Conservation (phyloP, 1,284 basidiomycete genomes). For the Bjerkandera adusta region DNA sequence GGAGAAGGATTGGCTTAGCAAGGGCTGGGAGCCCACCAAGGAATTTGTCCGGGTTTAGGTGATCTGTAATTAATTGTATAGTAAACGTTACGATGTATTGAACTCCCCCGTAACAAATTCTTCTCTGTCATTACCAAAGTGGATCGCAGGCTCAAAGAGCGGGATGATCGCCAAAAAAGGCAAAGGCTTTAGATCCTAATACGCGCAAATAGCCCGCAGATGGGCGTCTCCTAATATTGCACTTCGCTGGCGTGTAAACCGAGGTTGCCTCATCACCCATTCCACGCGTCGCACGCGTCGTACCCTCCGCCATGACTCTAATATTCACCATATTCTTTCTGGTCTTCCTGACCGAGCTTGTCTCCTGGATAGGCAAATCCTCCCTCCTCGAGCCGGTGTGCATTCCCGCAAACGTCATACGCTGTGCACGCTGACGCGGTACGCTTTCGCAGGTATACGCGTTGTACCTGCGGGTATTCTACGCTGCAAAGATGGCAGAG, state of each 20-base stretch:
- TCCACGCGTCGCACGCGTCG: slow-evolving; percentile 4
- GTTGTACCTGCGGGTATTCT: slow-evolving; percentile 66
- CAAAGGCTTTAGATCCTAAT: slow-evolving; percentile 9
- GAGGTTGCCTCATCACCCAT: too few relatives aligned
- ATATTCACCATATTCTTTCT: slow-evolving; percentile 79
- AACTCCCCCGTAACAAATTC: too few relatives aligned
- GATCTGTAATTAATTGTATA: too few relatives aligned
- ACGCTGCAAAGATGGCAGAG: slow-evolving; percentile 48
- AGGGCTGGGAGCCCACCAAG: too few relatives aligned
- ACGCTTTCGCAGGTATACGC: slow-evolving; percentile 56
- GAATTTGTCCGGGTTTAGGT: too few relatives aligned
- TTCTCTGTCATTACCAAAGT: too few relatives aligned
- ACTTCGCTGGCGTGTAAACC: background rate
- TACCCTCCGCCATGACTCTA: slow-evolving; percentile 55
- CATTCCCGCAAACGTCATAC: slow-evolving; percentile 17
- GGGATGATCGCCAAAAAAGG: slow-evolving; percentile 4
- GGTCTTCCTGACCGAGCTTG: slow-evolving; percentile 77
- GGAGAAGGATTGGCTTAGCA: slow-evolving; percentile 12
- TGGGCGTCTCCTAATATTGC: background rate
- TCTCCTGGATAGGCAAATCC: slow-evolving; percentile 86
- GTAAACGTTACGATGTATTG: too few relatives aligned
- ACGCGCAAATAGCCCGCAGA: slow-evolving; percentile 3
- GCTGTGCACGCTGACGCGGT: slow-evolving; percentile 7
- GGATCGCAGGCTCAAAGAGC: too few relatives aligned
- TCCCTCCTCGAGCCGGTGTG: slow-evolving; percentile 78